These are phyloP conservation scores for Candida tunisiensis DNA, from an alignment of 1,139 yeast species.

Conservation along the genomic window DNA sequence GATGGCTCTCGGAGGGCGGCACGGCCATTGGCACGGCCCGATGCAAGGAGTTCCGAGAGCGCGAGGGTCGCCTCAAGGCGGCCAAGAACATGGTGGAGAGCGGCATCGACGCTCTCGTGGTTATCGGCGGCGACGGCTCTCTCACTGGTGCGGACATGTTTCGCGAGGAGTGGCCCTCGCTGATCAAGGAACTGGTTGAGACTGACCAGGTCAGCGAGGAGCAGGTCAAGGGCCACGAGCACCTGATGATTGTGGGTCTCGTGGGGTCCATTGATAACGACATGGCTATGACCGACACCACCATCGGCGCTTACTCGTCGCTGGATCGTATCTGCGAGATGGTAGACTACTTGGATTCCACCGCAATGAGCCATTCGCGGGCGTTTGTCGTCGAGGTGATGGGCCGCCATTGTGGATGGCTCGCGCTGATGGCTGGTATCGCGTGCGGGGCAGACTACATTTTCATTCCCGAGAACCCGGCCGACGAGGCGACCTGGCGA, in stretches of 20 bases:
- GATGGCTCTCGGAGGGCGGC: constrained; percentile 85
- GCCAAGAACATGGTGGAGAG: constrained; percentile 71
- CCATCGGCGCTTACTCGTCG: constrained; percentile 95
- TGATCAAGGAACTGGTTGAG: constrained; percentile 50
- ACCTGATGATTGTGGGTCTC: constrained; percentile 80
- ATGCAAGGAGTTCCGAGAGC: constrained; percentile 69
- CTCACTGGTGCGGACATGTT: constrained; percentile 93
- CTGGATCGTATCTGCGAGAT: constrained; percentile 86
- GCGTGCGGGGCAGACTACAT: constrained; percentile 93
- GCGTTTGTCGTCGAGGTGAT: constrained; percentile 97
- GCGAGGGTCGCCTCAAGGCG: constrained; percentile 66
- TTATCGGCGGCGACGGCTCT: constrained; percentile 99
- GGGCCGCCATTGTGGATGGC: constrained; percentile 99
- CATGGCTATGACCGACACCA: constrained; percentile 91
- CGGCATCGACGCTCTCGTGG: constrained; percentile 90
- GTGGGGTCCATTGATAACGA: constrained; percentile 97
- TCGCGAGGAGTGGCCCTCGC: constrained; percentile 86
- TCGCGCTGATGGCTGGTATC: constrained; percentile 90
- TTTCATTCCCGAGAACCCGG: constrained; percentile 85
- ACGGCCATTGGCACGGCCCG: constrained; percentile 95
- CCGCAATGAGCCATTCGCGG: constrained; percentile 92
- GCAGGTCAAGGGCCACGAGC: constrained; percentile 42
- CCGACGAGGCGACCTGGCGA: constrained; percentile 49
- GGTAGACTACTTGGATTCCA: constrained; percentile 90
- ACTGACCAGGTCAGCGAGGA: constrained; percentile 36